Conservation (phyloP, 208 protist species). For the Leishmania guyanensis region DNA sequence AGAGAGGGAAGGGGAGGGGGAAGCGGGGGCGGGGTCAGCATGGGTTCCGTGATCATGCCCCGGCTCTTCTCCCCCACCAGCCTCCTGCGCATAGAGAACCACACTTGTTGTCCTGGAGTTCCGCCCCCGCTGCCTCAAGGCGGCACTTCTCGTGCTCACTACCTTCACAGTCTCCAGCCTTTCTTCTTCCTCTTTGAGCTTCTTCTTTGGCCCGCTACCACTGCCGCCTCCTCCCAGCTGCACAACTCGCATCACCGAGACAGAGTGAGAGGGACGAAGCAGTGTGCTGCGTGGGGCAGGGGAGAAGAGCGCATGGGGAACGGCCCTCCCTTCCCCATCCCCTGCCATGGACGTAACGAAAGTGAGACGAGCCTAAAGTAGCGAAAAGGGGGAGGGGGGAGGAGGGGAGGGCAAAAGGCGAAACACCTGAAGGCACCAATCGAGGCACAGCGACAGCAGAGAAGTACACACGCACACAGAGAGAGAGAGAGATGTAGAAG, state of each 20-base stretch:
- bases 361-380: neutral
- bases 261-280: neutral
- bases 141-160: neutral
- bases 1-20: neutral
- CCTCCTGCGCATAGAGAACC: neutral
- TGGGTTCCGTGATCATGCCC: neutral
- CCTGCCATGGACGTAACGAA: no score
- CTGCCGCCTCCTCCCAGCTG: neutral
- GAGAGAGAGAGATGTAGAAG: neutral
- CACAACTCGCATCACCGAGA: neutral
- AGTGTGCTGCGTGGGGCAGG: neutral
- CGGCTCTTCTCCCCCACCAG: neutral
- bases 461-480: neutral
- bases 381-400: neutral
- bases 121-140: neutral
- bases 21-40: neutral
- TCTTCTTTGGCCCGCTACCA: neutral
- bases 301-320: conserved; percentile 6
- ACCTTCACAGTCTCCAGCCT: neutral
- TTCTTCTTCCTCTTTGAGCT: conserved; percentile 4
- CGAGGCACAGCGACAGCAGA: neutral
- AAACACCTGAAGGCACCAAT: conserved; percentile 5
- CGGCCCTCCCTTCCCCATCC: no score
- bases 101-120: neutral
- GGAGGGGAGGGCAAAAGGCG: neutral